Evolutionary conservation across 768 basidiomycete species (phyloP), one percentile per base, ranked within the genome.

Genomic region (Naematelia encephala): DNA sequence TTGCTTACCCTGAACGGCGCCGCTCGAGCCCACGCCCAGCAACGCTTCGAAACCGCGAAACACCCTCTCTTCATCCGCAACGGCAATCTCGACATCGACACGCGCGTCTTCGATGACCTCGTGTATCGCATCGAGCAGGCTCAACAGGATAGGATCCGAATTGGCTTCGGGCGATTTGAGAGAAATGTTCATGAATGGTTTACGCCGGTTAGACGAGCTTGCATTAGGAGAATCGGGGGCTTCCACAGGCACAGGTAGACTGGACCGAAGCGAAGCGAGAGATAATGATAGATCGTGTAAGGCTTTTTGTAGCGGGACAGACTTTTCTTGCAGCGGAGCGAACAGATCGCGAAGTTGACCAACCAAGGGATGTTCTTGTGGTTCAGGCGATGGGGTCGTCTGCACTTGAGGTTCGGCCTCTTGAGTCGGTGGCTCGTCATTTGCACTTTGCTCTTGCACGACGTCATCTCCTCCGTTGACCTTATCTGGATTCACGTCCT

Each of bases 21-120:
- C 64, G 13, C 53, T 52, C 21, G 54, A 51, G 27, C 65, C 66
- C 1, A 77, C 69, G 21, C 69, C 62, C 30, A 75, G 62, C 16
- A 77, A 45, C 2, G 76, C 72, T 59, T 75, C 72, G 43, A 74
- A 72, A 4, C 76, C 76, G 4, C 63, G 54, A 28, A 66, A 66
- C 0, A 74, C 66, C 19, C 76, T 57, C n/a, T 75, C 70, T 50
- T 77, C 70, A 57, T 77, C 76, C 1, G 76, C 70, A 1, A 74
- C 52, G 21, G 72, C 70, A 28, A 77, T 77, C 54, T 77, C 76
- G 13, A 77, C 66, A 56, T 75, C 74, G 2, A 77, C 76, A 14
- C 74, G 59, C n/a, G 74, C 76, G 54, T 77, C 76, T 60, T 77
- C 76, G 8, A 77, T 66, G 0, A 75, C 74, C 50, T 77, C 76